A percentile compares a stretch with the other conserved stretches of the same genome.
phyloP scores from a whole-genome alignment of 176 grass and related monocot species.

The Chloris gayana region DNA sequence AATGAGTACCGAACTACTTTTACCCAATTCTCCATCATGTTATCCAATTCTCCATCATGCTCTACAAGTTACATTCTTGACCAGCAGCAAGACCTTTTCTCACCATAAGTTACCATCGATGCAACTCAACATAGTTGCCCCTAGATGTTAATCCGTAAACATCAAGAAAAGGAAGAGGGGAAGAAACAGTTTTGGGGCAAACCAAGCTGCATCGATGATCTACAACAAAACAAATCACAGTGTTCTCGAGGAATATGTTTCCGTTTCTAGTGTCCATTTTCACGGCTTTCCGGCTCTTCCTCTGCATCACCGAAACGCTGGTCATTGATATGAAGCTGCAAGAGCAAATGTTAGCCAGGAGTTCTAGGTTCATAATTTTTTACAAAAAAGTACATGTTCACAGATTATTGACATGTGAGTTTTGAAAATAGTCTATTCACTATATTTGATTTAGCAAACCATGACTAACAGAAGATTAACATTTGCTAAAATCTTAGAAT shows the following conservation, averaged over 20 bases:
- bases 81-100: conserved; percentile 97
- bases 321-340: conserved; percentile 85
- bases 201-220: conserved; percentile 49
- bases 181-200: conserved; percentile 27
- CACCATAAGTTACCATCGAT: conserved; percentile 51
- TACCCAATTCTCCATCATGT: conserved; percentile 37
- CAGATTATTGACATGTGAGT: background rate
- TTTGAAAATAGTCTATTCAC: background rate
- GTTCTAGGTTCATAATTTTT: background rate
- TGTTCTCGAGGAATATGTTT: conserved; percentile 20
- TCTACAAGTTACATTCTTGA: conserved; percentile 95
- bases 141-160: conserved; percentile 43
- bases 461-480: too few relatives aligned
- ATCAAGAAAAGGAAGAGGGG: background rate
- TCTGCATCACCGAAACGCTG: conserved; percentile 93
- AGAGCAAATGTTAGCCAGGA: conserved; percentile 9
- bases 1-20: conserved; percentile 40
- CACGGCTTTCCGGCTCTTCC: conserved; percentile 52
- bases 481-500: background rate
- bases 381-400: background rate
- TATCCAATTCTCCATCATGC: conserved; percentile 25
- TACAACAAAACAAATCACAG: conserved; percentile 33
- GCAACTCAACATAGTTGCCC: conserved; percentile 34
- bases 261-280: conserved; percentile 56
- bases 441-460: background rate